phyloP scores from a whole-genome alignment of 768 basidiomycete species.

The Auriscalpium vulgare region DNA sequence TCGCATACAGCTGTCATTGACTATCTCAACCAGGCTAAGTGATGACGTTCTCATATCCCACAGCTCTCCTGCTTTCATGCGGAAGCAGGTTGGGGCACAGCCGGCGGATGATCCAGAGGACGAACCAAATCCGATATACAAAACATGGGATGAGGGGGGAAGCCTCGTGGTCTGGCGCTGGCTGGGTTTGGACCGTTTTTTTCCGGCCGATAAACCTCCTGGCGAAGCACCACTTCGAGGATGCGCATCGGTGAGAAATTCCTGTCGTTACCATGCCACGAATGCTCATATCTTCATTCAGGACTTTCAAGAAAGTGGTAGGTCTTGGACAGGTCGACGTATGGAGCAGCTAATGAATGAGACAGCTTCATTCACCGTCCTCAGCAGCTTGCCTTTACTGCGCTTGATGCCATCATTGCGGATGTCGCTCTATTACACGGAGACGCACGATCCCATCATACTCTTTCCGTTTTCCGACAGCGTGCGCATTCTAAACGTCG shows the following conservation, averaged over 20 bases:
- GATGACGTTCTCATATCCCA: constrained; percentile 28
- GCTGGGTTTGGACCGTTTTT: constrained; percentile 59
- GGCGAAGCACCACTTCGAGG: constrained; percentile 38
- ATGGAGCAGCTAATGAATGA: background rate
- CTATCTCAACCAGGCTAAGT: background rate
- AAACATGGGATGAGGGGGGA: constrained; percentile 28
- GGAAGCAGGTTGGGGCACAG: constrained; percentile 11
- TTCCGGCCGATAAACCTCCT: constrained; percentile 36
- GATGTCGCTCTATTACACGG: constrained; percentile 24
- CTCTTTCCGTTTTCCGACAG: constrained; percentile 33
- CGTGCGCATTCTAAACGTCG: constrained; percentile 39
- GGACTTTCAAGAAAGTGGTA: constrained; percentile 77
- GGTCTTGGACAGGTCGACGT: constrained; percentile 16
- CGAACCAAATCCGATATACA: background rate
- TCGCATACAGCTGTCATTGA: background rate
- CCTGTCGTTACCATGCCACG: background rate
- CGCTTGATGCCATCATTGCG: too few relatives aligned
- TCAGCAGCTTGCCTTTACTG: constrained; percentile 40
- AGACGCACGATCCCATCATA: constrained; percentile 43
- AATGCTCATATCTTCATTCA: constrained; percentile 18
- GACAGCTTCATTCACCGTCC: background rate
- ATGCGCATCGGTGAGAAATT: constrained; percentile 46
- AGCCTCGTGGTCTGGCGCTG: constrained; percentile 59
- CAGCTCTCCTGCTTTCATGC: constrained; percentile 22
- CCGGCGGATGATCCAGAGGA: constrained; percentile 16